Conservation (phyloP, 768 basidiomycete species). For the Phanerochaete sordida region DNA sequence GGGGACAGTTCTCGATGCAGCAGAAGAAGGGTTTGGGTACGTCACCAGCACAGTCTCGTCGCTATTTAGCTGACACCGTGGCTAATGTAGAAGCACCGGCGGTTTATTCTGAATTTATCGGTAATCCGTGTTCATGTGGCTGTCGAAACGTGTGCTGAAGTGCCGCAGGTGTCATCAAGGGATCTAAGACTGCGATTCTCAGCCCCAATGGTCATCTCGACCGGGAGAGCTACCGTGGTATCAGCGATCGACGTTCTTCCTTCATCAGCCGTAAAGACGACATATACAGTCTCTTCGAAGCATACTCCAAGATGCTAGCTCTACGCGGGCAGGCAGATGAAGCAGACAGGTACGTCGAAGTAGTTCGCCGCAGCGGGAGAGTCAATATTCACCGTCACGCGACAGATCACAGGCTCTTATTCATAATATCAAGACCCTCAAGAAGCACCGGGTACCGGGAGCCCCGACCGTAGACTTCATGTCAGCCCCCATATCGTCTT, state of each 20-base stretch:
- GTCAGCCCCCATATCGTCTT: too few species aligned
- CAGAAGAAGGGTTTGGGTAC: conserved; percentile 52
- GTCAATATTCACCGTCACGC: neutral
- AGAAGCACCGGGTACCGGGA: too few species aligned
- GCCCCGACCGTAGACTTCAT: conserved; percentile 53
- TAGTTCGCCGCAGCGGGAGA: neutral
- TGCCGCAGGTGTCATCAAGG: conserved; percentile 53
- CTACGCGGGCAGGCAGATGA: conserved; percentile 45
- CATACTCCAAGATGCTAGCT: conserved; percentile 47
- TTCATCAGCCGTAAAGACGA: conserved; percentile 47
- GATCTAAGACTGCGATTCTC: conserved; percentile 50
- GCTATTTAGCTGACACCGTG: too few species aligned
- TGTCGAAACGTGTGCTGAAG: neutral
- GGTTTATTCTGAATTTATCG: conserved; percentile 63
- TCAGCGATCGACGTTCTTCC: conserved; percentile 48
- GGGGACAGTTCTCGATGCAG: conserved; percentile 52
- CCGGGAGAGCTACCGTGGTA: conserved; percentile 37
- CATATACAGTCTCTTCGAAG: conserved; percentile 52
- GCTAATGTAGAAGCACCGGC: conserved; percentile 54
- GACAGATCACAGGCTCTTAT: conserved; percentile 52
- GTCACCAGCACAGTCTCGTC: neutral
- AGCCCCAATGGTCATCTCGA: conserved; percentile 38
- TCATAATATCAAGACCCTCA: too few species aligned
- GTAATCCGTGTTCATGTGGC: conserved; percentile 29
- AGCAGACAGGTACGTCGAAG: conserved; percentile 48